phyloP scores from a whole-genome alignment of 331 rosid genomes.

The Quercus phellos region DNA sequence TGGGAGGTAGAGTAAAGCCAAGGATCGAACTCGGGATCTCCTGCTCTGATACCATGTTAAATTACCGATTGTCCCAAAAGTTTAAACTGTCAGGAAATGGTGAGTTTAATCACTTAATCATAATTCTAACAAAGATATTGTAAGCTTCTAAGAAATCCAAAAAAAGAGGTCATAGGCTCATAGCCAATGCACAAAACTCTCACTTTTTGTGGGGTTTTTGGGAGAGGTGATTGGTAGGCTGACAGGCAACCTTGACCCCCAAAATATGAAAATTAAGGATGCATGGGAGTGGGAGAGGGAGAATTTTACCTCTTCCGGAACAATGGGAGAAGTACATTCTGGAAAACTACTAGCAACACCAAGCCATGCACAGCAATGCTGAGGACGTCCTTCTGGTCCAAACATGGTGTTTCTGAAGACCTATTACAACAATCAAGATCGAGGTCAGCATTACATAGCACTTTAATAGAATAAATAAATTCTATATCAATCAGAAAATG shows the following conservation, averaged over 20 bases:
- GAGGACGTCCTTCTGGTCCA: conserved; percentile 99
- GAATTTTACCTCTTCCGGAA: conserved; percentile 81
- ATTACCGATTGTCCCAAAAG: too few relatives aligned
- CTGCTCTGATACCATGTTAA: too few relatives aligned
- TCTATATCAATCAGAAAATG: conserved; percentile 1
- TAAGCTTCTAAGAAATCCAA: background rate
- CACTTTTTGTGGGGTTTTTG: too few relatives aligned
- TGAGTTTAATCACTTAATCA: too few relatives aligned
- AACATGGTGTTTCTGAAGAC: conserved; percentile 98
- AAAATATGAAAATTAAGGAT: conserved; percentile 4
- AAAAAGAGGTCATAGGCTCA: background rate
- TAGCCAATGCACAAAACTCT: too few relatives aligned
- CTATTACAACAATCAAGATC: conserved; percentile 37
- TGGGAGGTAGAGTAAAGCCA: too few relatives aligned
- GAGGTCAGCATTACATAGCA: background rate
- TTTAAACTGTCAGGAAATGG: too few relatives aligned
- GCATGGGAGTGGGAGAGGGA: conserved; percentile 12
- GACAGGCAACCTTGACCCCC: too few relatives aligned
- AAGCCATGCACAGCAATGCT: conserved; percentile 99
- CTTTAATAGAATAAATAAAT: conserved; percentile 19
- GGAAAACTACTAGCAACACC: conserved; percentile 98
- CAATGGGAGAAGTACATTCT: conserved; percentile 85
- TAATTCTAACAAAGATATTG: background rate
- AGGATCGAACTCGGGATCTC: too few relatives aligned
- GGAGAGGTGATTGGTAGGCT: too few relatives aligned